Evolutionary conservation across 306 rosid species (phyloP).

Genomic region (Ochetophila trinervis): DNA sequence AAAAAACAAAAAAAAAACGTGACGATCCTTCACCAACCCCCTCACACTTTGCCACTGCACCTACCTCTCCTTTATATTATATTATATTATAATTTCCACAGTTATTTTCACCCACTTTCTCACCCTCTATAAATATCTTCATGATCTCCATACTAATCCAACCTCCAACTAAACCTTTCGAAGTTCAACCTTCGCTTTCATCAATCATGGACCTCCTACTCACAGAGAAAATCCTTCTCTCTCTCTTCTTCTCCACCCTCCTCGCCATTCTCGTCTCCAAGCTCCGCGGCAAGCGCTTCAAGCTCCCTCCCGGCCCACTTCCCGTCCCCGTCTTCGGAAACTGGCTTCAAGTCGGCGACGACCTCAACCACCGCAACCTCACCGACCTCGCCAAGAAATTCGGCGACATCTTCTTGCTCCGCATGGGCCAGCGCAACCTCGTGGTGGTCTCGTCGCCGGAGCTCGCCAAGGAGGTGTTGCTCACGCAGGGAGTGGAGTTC

Average conservation of each 20-base stretch:
- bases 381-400: background rate
- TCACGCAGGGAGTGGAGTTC: background rate
- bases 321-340: conserved; percentile 9
- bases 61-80: too few relatives aligned
- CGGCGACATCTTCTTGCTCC: conserved; percentile 6
- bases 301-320: conserved; percentile 5
- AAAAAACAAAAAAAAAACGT: too few relatives aligned
- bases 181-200: too few relatives aligned
- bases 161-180: too few relatives aligned
- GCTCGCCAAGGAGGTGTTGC: conserved; percentile 6
- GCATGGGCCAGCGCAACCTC: conserved; percentile 2
- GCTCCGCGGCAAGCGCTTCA: conserved; percentile 8
- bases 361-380: conserved; percentile 9
- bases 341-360: conserved; percentile 11
- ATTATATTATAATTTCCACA: too few relatives aligned
- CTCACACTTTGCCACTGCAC: too few relatives aligned
- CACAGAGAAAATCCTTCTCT: conserved; percentile 10
- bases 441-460: conserved; percentile 3
- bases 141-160: too few relatives aligned
- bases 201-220: background rate
- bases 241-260: conserved; percentile 3
- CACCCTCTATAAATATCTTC: too few relatives aligned
- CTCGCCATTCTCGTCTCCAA: conserved; percentile 5
- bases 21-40: too few relatives aligned
- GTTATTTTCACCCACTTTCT: too few relatives aligned